Base-by-base conservation (phyloP, 2,329 filamentous ascomycete species). In the Aureobasidium sp. region DNA sequence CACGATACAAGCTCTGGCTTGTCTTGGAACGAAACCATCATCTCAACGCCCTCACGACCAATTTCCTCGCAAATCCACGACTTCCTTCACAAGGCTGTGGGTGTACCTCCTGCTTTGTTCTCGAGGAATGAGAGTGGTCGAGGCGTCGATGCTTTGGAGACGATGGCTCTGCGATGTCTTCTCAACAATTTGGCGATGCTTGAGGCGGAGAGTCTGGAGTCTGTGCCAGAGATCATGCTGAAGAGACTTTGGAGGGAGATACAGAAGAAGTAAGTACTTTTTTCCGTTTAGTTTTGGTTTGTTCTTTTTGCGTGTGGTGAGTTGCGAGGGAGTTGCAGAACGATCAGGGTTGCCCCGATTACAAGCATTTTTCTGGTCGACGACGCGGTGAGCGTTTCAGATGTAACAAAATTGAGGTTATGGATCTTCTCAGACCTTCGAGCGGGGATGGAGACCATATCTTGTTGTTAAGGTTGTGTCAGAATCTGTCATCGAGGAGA, bases 91-190 rank as follows among this genome's bases (percentile, higher is more conserved):
- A 41, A n/a, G 17, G 5, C 37, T 20, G 13, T 55, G n/a, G 50
- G 50, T 17, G 8, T 15, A 23, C 34, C 50, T 3, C 52, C 36
- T 20, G 26, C 13, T 15, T 20, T 37, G 64, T 64, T 6, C 17
- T 3, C 23, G 26, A 62, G 62, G 2, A 53, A 61, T 39, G 67
- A 23, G 1, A 4, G 5, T 23, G 29, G 2, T 0, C 2, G 1
- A 0, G 50, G 68, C 2, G 58, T 58, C n/a, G 70, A 71, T 57
- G 67, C 66, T 41, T 67, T 69, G 1, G 67, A 51, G 23, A 46
- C 61, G 20, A 63, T 66, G 34, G 63, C 67, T 15, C 62, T 64
- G 41, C 44, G 34, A 13, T 59, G 58, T 23, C 34, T 69, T 4
- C 50, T 69, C 12, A 34, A 44, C 7, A 64, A 67, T 48, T 27